Evolutionary conservation across 192 early-diverging fungal genomes (phyloP).

Genomic region (Coemansia sp.): DNA sequence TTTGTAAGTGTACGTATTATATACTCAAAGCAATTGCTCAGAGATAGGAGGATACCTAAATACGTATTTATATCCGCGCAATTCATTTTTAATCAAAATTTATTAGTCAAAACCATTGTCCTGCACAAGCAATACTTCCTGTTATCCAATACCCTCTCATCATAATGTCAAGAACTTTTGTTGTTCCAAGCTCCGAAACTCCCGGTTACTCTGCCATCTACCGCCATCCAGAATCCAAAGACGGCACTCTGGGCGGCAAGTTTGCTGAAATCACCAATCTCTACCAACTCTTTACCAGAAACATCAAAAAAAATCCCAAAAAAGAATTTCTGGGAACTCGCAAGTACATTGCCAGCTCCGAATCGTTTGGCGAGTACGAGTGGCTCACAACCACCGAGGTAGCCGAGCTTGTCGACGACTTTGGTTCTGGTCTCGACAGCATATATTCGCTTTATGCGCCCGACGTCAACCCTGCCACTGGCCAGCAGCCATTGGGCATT

Average conservation of each 20-base stretch:
- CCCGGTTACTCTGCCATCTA: constrained; percentile 10
- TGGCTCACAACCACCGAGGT: constrained; percentile 61
- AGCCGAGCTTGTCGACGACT: constrained; percentile 53
- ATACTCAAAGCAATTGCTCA: too few species aligned
- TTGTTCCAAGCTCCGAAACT: too few species aligned
- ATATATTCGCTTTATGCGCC: constrained; percentile 56
- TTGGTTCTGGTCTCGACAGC: constrained; percentile 65
- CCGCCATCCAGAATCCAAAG: constrained; percentile 32
- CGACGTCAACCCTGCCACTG: background rate
- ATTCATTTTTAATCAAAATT: too few species aligned
- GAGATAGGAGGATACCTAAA: too few species aligned
- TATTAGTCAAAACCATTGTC: too few species aligned
- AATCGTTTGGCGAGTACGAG: constrained; percentile 54
- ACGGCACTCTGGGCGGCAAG: constrained; percentile 25
- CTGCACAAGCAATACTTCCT: too few species aligned
- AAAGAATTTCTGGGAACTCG: constrained; percentile 58
- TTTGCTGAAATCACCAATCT: constrained; percentile 28
- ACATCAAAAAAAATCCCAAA: constrained; percentile 16
- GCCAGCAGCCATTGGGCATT: constrained; percentile 61
- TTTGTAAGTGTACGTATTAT: too few species aligned
- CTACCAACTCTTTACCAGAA: constrained; percentile 30
- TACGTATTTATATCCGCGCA: too few species aligned
- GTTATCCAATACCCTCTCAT: too few species aligned
- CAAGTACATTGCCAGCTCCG: constrained; percentile 49
- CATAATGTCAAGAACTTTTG: background rate